These are phyloP conservation scores for Dendrothele bispora DNA, from an alignment of 768 basidiomycete species.

Conservation along the genomic window DNA sequence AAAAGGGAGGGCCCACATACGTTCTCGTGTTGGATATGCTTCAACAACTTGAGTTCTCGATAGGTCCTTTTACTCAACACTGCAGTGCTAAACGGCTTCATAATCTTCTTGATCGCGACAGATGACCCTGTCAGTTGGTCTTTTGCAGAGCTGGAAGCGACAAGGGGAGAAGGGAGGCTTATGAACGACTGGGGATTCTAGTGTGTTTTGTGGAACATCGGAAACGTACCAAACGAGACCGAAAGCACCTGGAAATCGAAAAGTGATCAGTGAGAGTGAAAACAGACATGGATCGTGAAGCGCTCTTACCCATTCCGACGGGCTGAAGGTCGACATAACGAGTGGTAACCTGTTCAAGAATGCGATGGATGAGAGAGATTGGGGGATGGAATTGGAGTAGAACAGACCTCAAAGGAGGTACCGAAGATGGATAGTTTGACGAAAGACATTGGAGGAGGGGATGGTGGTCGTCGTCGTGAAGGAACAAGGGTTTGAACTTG, in stretches of 20 bases:
- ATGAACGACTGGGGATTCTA: neutral
- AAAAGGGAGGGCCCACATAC: slow-evolving; percentile 41
- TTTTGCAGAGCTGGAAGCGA: slow-evolving; percentile 73
- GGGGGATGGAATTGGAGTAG: slow-evolving; percentile 7
- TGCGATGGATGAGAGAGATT: slow-evolving; percentile 12
- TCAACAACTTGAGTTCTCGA: slow-evolving; percentile 95
- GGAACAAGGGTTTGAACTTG: slow-evolving; percentile 11
- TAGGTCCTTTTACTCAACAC: slow-evolving; percentile 98
- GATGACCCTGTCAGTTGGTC: slow-evolving; percentile 92
- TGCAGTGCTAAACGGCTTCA: slow-evolving; percentile 99
- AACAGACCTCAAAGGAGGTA: slow-evolving; percentile 88
- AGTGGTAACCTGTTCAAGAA: slow-evolving; percentile 77
- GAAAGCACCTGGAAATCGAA: slow-evolving; percentile 72
- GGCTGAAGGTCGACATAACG: slow-evolving; percentile 99
- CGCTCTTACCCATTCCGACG: slow-evolving; percentile 93
- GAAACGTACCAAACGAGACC: slow-evolving; percentile 89
- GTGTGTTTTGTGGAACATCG: neutral
- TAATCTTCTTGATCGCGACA: slow-evolving; percentile 99
- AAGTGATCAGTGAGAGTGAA: slow-evolving; percentile 16
- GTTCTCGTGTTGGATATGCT: slow-evolving; percentile 99
- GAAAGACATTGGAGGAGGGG: slow-evolving; percentile 67
- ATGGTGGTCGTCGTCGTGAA: slow-evolving; percentile 10
- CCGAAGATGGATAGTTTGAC: slow-evolving; percentile 99
- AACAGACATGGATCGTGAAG: slow-evolving; percentile 9
- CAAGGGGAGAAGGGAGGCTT: slow-evolving; percentile 4